phyloP scores from a whole-genome alignment of 805 yeast species.

The Candida saitoana region DNA sequence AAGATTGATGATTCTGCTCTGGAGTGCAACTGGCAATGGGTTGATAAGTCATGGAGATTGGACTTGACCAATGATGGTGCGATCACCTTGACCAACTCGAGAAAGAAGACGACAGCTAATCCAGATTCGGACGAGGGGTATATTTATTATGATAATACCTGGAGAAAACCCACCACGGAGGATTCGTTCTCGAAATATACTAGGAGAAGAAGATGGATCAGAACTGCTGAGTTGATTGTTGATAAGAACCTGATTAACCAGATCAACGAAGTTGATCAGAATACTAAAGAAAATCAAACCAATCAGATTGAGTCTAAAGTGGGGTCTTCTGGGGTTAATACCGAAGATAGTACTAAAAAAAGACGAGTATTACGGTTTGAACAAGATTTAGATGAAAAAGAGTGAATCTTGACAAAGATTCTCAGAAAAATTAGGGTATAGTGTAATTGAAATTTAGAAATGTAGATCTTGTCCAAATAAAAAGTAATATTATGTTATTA shows the following conservation, averaged over 20 bases:
- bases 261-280: no score
- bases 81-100: constrained; percentile 60
- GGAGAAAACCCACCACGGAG: constrained; percentile 88
- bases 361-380: constrained; percentile 41
- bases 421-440: no score
- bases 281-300: not conserved
- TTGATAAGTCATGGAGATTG: constrained; percentile 85
- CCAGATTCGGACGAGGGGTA: constrained; percentile 82
- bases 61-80: constrained; percentile 89
- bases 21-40: constrained; percentile 84
- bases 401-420: no score
- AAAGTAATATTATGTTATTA: no score
- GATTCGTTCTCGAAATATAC: constrained; percentile 89
- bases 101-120: constrained; percentile 54
- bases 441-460: no score
- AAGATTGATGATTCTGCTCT: constrained; percentile 53
- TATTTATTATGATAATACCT: constrained; percentile 85
- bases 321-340: constrained; percentile 3
- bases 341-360: constrained; percentile 15
- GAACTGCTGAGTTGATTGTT: constrained; percentile 81
- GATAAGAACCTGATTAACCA: constrained; percentile 10
- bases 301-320: not conserved
- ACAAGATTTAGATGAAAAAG: not conserved
- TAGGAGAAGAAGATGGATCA: constrained; percentile 90
- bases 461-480: no score